These are phyloP conservation scores for Dictyostelium discoideum DNA, from an alignment of 78 protist species.

Conservation along the genomic window DNA sequence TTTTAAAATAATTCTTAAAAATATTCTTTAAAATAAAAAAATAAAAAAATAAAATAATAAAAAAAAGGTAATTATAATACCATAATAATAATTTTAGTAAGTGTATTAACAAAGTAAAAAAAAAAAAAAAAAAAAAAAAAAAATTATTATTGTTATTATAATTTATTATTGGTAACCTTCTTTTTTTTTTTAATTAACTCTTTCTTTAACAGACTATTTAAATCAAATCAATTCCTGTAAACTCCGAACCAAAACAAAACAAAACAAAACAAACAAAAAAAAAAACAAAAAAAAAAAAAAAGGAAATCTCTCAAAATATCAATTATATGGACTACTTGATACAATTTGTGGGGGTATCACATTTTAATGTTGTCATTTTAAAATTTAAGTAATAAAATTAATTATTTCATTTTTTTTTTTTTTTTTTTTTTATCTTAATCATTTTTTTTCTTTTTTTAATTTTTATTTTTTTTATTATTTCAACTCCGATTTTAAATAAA, in stretches of 20 bases:
- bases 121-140: not conserved
- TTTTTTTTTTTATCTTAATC: not conserved
- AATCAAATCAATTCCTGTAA: not conserved
- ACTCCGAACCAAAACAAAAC: not conserved
- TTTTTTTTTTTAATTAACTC: not conserved
- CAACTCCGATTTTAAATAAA: too few species aligned
- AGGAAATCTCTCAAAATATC: not conserved
- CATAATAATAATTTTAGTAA: not conserved
- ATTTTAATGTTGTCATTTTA: not conserved
- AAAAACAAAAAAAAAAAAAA: not conserved
- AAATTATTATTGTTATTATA: not conserved
- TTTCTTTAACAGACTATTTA: not conserved
- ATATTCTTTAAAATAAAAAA: too few species aligned
- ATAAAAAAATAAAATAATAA: not conserved
- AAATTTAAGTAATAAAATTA: not conserved
- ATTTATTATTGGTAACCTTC: not conserved
- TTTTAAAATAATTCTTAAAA: too few species aligned
- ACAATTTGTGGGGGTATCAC: not conserved
- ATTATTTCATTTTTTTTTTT: not conserved
- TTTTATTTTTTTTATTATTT: not conserved
- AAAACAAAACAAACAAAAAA: not conserved
- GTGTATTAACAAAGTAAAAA: not conserved
- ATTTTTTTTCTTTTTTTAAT: not conserved
- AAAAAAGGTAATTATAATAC: not conserved
- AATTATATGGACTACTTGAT: not conserved